Percentiles rank a stretch among this genome's conserved stretches.
These are phyloP conservation scores for Neurospora sp. DNA, from an alignment of 495 filamentous ascomycete species.

Conservation along the genomic window DNA sequence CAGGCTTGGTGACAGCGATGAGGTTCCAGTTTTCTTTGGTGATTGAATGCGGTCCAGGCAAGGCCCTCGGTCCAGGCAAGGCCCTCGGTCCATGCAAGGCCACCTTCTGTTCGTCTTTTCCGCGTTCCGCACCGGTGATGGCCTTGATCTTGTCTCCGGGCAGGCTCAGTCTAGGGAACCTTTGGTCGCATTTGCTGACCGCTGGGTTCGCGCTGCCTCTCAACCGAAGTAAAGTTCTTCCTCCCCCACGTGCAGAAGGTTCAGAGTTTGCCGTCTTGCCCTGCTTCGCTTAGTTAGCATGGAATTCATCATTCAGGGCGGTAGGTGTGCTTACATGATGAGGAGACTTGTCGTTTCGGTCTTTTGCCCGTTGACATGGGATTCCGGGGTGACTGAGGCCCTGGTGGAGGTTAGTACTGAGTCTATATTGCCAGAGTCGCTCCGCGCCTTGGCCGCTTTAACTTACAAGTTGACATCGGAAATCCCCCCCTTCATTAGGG, in stretches of 20 bases:
- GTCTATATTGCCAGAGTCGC: background rate
- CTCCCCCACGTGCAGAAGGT: too few species aligned
- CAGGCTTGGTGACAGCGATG: background rate
- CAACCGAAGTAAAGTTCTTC: too few species aligned
- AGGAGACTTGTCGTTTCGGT: background rate
- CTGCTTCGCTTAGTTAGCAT: background rate
- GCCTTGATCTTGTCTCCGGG: background rate
- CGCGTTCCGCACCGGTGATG: background rate
- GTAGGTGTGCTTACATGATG: background rate
- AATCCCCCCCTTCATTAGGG: background rate
- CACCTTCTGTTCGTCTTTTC: background rate
- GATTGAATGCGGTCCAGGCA: background rate
- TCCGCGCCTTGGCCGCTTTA: background rate
- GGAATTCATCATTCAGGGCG: background rate
- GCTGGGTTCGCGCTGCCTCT: background rate
- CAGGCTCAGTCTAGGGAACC: background rate
- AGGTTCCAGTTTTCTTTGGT: background rate
- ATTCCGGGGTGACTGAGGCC: background rate
- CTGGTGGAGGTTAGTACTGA: background rate
- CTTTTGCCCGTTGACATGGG: background rate
- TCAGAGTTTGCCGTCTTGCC: background rate
- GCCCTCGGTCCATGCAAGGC: background rate
- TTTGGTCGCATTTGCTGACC: background rate
- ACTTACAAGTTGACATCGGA: background rate
- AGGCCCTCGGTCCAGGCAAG: accelerated